Percentiles rank a stretch among this genome's conserved stretches.
These are phyloP conservation scores for Choricystis sp. DNA, from an alignment of 139 green algal species.

Conservation along the genomic window DNA sequence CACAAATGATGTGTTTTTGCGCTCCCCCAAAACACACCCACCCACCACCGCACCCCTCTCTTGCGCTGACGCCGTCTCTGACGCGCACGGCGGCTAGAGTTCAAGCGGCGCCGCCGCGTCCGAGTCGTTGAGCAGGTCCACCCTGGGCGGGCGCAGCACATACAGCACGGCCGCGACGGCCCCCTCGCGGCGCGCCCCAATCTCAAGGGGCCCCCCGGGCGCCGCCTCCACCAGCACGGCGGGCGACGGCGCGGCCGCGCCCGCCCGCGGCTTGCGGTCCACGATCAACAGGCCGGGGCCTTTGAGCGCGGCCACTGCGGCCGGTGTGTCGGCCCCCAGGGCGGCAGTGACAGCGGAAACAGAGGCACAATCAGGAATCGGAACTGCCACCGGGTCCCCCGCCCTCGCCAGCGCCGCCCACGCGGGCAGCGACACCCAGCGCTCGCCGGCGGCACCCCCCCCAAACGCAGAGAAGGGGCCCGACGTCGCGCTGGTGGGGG, in stretches of 20 bases:
- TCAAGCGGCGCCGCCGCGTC: neutral
- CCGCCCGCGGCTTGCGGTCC: constrained; percentile 11
- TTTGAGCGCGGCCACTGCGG: constrained; percentile 29
- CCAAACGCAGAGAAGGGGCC: neutral
- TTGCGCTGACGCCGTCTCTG: no score
- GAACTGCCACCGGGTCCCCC: constrained; percentile 32
- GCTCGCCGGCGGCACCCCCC: neutral
- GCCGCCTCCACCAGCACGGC: constrained; percentile 27
- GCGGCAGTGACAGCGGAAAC: constrained; percentile 15
- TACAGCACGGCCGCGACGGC: constrained; percentile 35
- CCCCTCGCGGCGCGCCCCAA: constrained; percentile 5
- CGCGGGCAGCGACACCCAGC: constrained; percentile 35
- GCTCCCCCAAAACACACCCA: neutral
- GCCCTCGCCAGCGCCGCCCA: constrained; percentile 48
- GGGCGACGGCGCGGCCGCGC: neutral
- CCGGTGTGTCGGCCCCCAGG: constrained; percentile 18
- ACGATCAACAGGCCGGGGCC: constrained; percentile 49
- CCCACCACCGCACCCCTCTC: no score
- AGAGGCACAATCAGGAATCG: constrained; percentile 31
- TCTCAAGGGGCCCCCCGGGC: constrained; percentile 11
- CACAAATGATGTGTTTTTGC: neutral
- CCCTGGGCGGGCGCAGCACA: constrained; percentile 30
- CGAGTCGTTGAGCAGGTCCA: neutral
- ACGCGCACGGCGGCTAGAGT: neutral
- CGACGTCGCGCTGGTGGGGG: neutral